phyloP scores from a whole-genome alignment of 805 yeast species.

The Kodamaea hsintzibuensis region DNA sequence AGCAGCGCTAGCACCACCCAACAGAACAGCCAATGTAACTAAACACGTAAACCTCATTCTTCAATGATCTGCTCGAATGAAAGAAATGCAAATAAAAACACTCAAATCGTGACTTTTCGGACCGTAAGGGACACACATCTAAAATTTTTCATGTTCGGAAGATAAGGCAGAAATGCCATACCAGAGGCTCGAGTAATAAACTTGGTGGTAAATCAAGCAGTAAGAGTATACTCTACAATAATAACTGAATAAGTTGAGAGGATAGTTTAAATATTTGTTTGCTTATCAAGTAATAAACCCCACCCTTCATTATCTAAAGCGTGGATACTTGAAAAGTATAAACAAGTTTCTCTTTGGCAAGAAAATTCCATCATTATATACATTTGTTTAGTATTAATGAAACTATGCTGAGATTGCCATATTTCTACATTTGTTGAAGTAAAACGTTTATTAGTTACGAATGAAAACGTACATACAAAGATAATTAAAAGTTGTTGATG shows the following conservation, averaged over 20 bases:
- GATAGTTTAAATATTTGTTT: conserved; percentile 20
- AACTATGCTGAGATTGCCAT: conserved; percentile 50
- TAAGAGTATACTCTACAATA: background rate
- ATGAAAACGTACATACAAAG: background rate
- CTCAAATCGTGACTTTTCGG: background rate
- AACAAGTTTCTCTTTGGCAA: conserved; percentile 38
- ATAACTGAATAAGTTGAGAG: background rate
- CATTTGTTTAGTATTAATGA: conserved; percentile 37
- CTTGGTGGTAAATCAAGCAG: background rate
- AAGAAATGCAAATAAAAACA: background rate
- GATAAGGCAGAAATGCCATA: background rate
- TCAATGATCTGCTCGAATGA: background rate
- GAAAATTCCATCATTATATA: conserved; percentile 46
- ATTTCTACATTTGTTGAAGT: conserved; percentile 1
- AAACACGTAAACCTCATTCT: conserved; percentile 2
- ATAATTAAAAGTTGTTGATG: background rate
- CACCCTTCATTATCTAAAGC: conserved; percentile 10
- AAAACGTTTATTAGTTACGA: background rate
- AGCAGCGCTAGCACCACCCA: background rate
- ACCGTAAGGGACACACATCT: background rate
- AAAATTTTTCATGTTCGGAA: background rate
- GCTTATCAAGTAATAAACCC: conserved; percentile 17
- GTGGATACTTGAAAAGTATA: conserved; percentile 27
- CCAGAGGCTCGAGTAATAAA: background rate
- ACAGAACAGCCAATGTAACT: background rate